Conservation (phyloP, 192 early-diverging fungal species). For the Kickxella alabastrina region DNA sequence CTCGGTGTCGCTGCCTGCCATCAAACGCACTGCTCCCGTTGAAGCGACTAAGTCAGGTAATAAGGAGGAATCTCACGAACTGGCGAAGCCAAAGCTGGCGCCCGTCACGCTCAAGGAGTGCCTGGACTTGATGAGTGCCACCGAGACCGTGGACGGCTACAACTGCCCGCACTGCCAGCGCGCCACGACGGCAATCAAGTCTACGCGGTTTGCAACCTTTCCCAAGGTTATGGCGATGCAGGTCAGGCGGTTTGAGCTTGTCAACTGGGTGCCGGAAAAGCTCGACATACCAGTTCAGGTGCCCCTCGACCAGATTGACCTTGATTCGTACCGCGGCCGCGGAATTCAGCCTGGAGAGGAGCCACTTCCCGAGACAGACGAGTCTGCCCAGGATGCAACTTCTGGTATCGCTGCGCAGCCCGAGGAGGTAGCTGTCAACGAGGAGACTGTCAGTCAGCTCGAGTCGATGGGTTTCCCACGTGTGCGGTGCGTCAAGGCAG, state of each 20-base stretch:
- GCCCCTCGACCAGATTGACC: conserved; percentile 52
- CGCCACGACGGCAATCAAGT: conserved; percentile 59
- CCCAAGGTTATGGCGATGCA: conserved; percentile 70
- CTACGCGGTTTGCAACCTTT: conserved; percentile 68
- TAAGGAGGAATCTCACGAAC: conserved; percentile 45
- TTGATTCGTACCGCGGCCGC: conserved; percentile 66
- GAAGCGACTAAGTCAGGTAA: neutral
- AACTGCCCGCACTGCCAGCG: conserved; percentile 60
- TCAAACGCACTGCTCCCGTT: conserved; percentile 48
- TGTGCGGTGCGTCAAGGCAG: conserved; percentile 75
- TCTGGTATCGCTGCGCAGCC: conserved; percentile 24
- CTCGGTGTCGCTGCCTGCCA: conserved; percentile 64
- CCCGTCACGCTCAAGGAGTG: conserved; percentile 63
- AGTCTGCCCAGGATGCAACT: conserved; percentile 3
- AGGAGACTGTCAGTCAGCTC: conserved; percentile 69
- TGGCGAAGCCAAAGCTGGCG: conserved; percentile 6
- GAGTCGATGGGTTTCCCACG: conserved; percentile 91
- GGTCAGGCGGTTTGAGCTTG: conserved; percentile 67
- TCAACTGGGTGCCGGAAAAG: conserved; percentile 77
- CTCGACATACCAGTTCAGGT: conserved; percentile 59
- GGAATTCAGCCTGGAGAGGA: conserved; percentile 70
- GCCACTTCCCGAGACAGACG: conserved; percentile 67
- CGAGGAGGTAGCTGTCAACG: conserved; percentile 53
- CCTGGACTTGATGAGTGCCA: conserved; percentile 55
- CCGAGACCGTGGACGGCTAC: conserved; percentile 59